Base-by-base conservation (phyloP, 352 stramenopile genomes). In the Phytophthora macrochlamydospora region DNA sequence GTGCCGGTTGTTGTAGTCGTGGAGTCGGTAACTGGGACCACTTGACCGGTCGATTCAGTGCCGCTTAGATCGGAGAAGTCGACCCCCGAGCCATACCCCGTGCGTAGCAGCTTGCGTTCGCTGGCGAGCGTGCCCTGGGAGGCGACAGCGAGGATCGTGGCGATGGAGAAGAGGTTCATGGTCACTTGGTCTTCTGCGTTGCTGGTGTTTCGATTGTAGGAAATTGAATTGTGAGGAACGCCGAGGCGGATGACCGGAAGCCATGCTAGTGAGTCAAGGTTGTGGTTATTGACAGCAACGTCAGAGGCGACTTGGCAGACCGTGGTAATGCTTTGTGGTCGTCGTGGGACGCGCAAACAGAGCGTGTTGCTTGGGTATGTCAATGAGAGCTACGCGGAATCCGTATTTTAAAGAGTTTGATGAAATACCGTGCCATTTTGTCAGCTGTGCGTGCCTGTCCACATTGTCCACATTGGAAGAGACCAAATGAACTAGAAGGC, bases 141-240 rank as follows among this genome's bases (percentile, higher is more conserved):
- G 46, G 7, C 50, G 13, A 42, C 32, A 33, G 51, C 51, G 7
- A 56, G 35, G 14, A 56, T 32, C 33, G 28, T 14, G 51, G 35
- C 28, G 24, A 30, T 48, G 13, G 51, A 46, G 7, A 56, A 11
- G 29, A 56, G 18, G 33, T 56, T 18, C 51, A 56, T 56, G 18
- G 18, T 24, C 18, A 24, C n/a, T 35, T 29, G 33, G 28, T 6
- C 33, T 33, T 56, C n/a, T 13, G 18, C 5, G 30, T 48, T 14
- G 7, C 3, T 28, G 18, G 4, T 56, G 33, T 33, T 48, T 45
- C 18, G 33, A 29, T 7, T 35, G 6, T 24, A 18, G 33, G 4
- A 48, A 56, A 56, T 56, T n/a, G 51, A 18, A 48, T 37, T 46
- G 33, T 56, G 51, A 56, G 11, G 30, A 48, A 29, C 43, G 29